Percentiles rank a stretch among this genome's conserved stretches.
These are phyloP conservation scores for Thalassiosira hispida DNA, from an alignment of 352 stramenopile genomes.

Conservation along the genomic window DNA sequence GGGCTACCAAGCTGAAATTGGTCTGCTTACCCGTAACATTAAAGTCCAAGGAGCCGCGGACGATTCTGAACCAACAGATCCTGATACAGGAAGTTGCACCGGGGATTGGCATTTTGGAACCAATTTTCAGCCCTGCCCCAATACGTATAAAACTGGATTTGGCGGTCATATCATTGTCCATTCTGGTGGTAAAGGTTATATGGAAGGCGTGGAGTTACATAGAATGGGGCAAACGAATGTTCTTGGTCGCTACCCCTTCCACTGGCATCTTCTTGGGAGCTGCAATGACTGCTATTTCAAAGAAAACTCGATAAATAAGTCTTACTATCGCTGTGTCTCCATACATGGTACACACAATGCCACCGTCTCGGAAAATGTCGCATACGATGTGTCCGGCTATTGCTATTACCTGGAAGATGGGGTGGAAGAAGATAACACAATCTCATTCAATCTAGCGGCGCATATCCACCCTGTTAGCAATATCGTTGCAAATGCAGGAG, in stretches of 20 bases:
- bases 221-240: conserved; percentile 47
- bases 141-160: conserved; percentile 49
- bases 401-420: conserved; percentile 77
- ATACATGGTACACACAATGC: conserved; percentile 49
- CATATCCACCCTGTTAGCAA: conserved; percentile 57
- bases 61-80: conserved; percentile 45
- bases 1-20: conserved; percentile 57
- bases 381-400: conserved; percentile 65
- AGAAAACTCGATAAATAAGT: conserved; percentile 57
- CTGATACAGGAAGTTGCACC: conserved; percentile 13
- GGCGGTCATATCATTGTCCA: conserved; percentile 69
- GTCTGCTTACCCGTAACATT: conserved; percentile 51
- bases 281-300: conserved; percentile 53
- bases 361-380: conserved; percentile 62
- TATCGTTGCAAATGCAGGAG: conserved; percentile 12
- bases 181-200: conserved; percentile 27
- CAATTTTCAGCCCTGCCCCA: conserved; percentile 16
- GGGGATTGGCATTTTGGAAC: conserved; percentile 9
- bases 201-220: conserved; percentile 64
- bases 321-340: conserved; percentile 57
- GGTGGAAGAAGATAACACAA: conserved; percentile 67
- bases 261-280: conserved; percentile 50
- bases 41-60: conserved; percentile 46
- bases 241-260: conserved; percentile 53
- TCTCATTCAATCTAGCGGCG: conserved; percentile 69